Conservation (phyloP, 2,329 filamentous ascomycete species). For the Lomentospora prolificans region DNA sequence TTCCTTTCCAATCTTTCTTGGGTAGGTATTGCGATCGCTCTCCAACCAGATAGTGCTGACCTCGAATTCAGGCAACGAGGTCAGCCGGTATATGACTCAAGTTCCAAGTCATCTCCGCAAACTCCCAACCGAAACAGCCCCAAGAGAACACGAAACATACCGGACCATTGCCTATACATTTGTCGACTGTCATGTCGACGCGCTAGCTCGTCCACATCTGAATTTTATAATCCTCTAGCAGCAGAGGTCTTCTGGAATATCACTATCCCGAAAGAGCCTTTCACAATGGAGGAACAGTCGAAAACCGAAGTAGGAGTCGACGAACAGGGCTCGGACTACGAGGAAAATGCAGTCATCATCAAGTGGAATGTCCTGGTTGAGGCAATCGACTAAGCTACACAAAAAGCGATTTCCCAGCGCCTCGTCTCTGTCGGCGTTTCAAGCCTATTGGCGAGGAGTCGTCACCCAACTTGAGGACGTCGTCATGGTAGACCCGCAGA, state of each 20-base stretch:
- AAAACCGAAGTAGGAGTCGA: neutral
- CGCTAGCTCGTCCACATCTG: no score
- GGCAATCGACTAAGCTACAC: neutral
- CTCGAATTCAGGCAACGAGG: no score
- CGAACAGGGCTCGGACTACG: neutral
- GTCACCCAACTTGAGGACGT: neutral
- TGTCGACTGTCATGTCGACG: no score
- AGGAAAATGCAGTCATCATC: neutral
- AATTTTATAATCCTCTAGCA: no score
- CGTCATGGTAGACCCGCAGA: neutral
- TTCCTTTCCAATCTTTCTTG: no score
- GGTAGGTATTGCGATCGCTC: no score
- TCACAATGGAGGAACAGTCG: neutral
- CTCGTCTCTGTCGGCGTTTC: neutral
- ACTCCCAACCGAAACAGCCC: no score
- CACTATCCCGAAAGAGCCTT: neutral
- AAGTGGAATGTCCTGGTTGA: constrained; percentile 1
- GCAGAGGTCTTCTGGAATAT: neutral
- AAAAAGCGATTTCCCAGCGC: neutral
- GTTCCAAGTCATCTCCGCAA: no score
- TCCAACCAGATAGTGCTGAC: no score
- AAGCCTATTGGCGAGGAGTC: constrained; percentile 1
- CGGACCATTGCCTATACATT: no score
- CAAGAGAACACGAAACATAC: no score
- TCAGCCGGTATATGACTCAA: no score